phyloP scores from a whole-genome alignment of 148 eudicot species.

The Cornus florida region DNA sequence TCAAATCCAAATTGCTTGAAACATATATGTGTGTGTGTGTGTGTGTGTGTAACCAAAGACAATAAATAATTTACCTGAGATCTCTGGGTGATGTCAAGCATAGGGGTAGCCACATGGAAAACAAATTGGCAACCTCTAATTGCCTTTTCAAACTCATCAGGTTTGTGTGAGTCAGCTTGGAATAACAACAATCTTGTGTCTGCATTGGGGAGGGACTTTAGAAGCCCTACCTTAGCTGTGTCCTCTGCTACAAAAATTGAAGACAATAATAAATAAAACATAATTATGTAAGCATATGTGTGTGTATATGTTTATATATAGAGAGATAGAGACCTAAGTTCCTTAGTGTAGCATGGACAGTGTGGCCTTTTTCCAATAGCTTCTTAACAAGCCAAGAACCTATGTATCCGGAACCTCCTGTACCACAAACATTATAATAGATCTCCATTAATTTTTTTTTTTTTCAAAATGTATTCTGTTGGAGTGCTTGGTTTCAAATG shows the following conservation, averaged over 20 bases:
- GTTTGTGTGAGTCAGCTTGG: background rate
- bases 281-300: too few relatives aligned
- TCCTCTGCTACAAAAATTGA: conserved; percentile 16
- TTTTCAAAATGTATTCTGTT: too few relatives aligned
- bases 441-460: background rate
- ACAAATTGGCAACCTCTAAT: background rate
- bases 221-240: conserved; percentile 20
- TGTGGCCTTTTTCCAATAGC: conserved; percentile 38
- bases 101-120: conserved; percentile 1
- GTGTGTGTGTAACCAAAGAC: too few relatives aligned
- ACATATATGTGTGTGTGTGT: too few relatives aligned
- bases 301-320: background rate
- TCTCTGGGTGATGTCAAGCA: background rate
- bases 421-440: conserved; percentile 38
- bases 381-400: conserved; percentile 41
- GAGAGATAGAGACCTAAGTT: conserved; percentile 29
- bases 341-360: conserved; percentile 47
- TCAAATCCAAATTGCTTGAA: too few relatives aligned
- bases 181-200: background rate
- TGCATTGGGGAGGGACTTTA: conserved; percentile 20
- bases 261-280: background rate
- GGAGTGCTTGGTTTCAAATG: too few relatives aligned
- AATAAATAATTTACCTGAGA: background rate
- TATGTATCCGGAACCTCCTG: conserved; percentile 42
- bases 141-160: background rate